Evolutionary conservation across 1,284 basidiomycete species (phyloP).

Genomic region (Ceratobasidium sp.): DNA sequence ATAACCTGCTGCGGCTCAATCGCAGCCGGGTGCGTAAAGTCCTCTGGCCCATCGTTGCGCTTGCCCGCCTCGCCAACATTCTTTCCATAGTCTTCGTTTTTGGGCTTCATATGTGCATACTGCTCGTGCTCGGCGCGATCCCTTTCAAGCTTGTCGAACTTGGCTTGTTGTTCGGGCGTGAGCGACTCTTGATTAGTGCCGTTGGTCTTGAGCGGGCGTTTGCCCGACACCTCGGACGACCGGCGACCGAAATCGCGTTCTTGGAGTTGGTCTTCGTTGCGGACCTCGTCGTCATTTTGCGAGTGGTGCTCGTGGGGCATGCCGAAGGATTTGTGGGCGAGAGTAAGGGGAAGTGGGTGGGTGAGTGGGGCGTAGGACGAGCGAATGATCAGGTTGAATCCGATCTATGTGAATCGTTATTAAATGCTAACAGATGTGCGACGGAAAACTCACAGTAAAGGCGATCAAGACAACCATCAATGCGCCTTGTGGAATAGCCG

Average conservation of each 20-base stretch:
- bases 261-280: constrained; percentile 50
- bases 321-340: constrained; percentile 76
- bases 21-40: constrained; percentile 86
- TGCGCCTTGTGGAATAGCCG: constrained; percentile 78
- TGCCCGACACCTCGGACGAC: constrained; percentile 18
- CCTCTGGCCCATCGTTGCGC: constrained; percentile 57
- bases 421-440: constrained; percentile 55
- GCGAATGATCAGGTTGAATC: constrained; percentile 66
- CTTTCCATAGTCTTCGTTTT: not conserved
- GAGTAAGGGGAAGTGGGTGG: constrained; percentile 76
- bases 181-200: constrained; percentile 8
- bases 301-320: constrained; percentile 57
- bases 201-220: constrained; percentile 31
- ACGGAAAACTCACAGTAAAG: constrained; percentile 72
- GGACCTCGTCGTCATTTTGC: constrained; percentile 53
- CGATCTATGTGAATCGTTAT: constrained; percentile 33
- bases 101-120: constrained; percentile 7
- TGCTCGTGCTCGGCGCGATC: constrained; percentile 44
- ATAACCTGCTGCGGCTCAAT: constrained; percentile 80
- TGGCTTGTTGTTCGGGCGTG: constrained; percentile 42
- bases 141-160: constrained; percentile 28
- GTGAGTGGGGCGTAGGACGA: constrained; percentile 64
- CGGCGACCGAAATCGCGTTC: constrained; percentile 36
- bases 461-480: constrained; percentile 88
- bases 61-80: constrained; percentile 33